Evolutionary conservation across 108 stramenopile genomes (phyloP).

Genomic region (Chaetoceros muelleri): DNA sequence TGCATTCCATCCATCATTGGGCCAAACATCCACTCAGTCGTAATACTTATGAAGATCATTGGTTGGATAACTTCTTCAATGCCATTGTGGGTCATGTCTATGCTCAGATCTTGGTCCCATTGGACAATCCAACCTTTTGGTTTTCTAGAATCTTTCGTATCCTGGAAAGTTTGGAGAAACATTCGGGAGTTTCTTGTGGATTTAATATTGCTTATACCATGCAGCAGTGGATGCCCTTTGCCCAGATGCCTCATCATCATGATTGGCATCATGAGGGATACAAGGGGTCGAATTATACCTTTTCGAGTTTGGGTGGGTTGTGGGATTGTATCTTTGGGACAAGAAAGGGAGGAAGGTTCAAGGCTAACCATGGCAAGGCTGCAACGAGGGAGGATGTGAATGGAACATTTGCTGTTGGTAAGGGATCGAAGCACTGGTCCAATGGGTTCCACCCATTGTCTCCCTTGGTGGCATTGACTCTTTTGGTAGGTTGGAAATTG

Average conservation of each 20-base stretch:
- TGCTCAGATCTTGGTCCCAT: constrained; percentile 13
- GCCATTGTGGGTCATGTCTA: constrained; percentile 10
- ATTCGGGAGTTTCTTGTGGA: constrained; percentile 9
- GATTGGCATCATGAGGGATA: constrained; percentile 26
- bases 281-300: constrained; percentile 16
- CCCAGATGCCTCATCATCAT: constrained; percentile 24
- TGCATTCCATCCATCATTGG: constrained; percentile 15
- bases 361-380: neutral
- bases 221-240: constrained; percentile 10
- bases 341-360: constrained; percentile 6
- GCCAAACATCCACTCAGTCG: constrained; percentile 16
- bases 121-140: constrained; percentile 7
- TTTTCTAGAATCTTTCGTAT: constrained; percentile 15
- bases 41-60: constrained; percentile 22
- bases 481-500: neutral
- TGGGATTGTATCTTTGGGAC: constrained; percentile 15
- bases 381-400: constrained; percentile 4
- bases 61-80: constrained; percentile 19
- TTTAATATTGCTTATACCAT: constrained; percentile 7
- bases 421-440: neutral
- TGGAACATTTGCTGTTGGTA: neutral
- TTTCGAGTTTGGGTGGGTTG: constrained; percentile 12
- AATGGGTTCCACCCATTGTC: constrained; percentile 2
- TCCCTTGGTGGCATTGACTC: constrained; percentile 1
- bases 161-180: constrained; percentile 16